Base-by-base conservation (phyloP, 148 eudicot species). In the Suaeda aralocaspica region DNA sequence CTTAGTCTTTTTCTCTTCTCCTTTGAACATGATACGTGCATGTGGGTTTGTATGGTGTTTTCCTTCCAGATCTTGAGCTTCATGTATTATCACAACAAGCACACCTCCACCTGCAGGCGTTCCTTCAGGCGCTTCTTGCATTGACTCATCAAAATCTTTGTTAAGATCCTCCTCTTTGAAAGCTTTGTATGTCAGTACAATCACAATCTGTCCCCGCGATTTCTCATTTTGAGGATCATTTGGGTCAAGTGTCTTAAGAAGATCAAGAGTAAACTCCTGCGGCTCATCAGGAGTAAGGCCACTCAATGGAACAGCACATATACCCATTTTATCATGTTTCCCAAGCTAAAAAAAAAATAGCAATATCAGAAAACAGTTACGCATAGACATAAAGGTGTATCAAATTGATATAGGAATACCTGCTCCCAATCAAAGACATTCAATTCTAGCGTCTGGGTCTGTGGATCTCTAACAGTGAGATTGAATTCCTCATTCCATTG, bases 1-100 rank as follows among this genome's bases (percentile, higher is more conserved):
- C 98, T 89, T 89, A 67, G 98, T 92, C 85, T 88, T 89, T 59
- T 72, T 82, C 86, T 89, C 90, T 80, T 92, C 98, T 72, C 98
- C 98, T 84, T 69, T 84, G 75, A 88, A 89, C 67, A 83, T 80
- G 66, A 92, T 66, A 15, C 91, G 83, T 11, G 70, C 92, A 70
- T 81, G 90, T 15, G 98, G 98, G 75, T 92, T 92, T 22, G 89
- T 89, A 75, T 92, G 97, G 80, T 92, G 87, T 69, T 92, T 92
- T 71, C 97, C 97, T 79, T 92, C 96, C 36, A 92, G 76, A 76
- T 92, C 97, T 76, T 87, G 86, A 68, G 86, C 97, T 80, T 86
- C 92, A 42, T 87, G 90, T 70, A 89, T 76, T 46, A 61, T 84
- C 78, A 89, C 85, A 69, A 86, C 79, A 72, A 89, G 87, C 59